Base-by-base conservation (phyloP, 768 basidiomycete species). In the Kwoniella newhampshirensis region DNA sequence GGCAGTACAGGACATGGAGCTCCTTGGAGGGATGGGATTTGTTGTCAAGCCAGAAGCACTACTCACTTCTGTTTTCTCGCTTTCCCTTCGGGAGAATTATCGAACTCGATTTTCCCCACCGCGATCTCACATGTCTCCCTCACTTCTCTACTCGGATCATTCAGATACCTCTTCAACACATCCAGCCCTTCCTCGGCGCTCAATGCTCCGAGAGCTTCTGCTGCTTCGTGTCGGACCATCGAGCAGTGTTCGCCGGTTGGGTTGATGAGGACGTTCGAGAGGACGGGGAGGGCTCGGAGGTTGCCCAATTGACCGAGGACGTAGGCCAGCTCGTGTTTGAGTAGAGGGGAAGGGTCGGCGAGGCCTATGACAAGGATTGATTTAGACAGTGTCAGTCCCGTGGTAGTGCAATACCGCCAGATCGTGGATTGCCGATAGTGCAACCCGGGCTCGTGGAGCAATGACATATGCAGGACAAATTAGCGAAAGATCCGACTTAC, bases 181-280 rank as follows among this genome's bases (percentile, higher is more conserved):
- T 85, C 82, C 11, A 93, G 69, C 15, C 90, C 88, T 0, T 77
- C 64, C 1, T 80, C 68, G 20, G 84, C 80, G 7, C 89, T 91
- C 35, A 98, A 90, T 0, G 96, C 96, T 37, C 93, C 96, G 81
- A 99, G 87, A 8, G 96, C 96, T 78, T 99, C 96, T n/a, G 96
- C 96, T 47, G 94, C 92, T 88, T 99, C 96, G 78, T 99, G 96
- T 52, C 96, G 81, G 59, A 98, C 96, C 96, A 99, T 99, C 0
- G 91, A 86, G 40, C 75, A 74, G 45, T 76, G 75, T 47, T 59
- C 21, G 3, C 59, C 63, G 75, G 94, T 88, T 73, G 93, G 87
- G 70, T 91, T 81, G 60, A 82, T 80, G 35, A 99, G 81, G 4
- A 93, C 88, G 2, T 79, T 76, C 72, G 89, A 87, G 4, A 99